Base-by-base conservation (phyloP, 805 yeast species). In the Candida argentea region DNA sequence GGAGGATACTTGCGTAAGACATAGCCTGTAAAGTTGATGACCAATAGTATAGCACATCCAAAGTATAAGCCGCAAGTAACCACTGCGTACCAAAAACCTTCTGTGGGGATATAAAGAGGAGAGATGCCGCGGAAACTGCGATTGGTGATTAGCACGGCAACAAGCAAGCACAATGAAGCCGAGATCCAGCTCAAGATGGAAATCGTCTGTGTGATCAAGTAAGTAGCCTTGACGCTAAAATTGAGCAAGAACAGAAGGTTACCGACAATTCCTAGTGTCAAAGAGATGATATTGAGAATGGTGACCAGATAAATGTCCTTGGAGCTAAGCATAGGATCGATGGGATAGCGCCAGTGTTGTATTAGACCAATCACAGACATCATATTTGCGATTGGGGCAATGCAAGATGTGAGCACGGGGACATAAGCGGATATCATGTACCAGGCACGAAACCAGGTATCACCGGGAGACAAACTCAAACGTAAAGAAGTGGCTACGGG, bases 21-120 rank as follows among this genome's bases (percentile, higher is more conserved):
- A 43, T 70, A 78, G 2, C 95, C 94, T 5, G 65, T 29, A 34
- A 70, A 73, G 52, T 84, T 85, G 20, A 73, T 35, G 1, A 63
- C 31, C 25, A 83, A 57, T 10, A 75, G 47, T 2, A 61, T 12
- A 3, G 76, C 62, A 38, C 87, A 78, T 5, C 56, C 25, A 34
- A 71, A 66, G 48, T 86, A 84, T 15, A 82, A 52, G 2, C 64
- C 55, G 4, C 73, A 64, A 0, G 94, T 81, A 34, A 78, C 53
- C 1, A 71, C 70, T 0, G 85, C 94, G 49, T 66, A 78, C 86
- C 87, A 85, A 46, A 70, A 85, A 2, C 93, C 94, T 37, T 72
- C 77, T 0, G 83, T 57, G 9, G 60, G 52, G 4, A 22, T 14
- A 32, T 35, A 39, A 5, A 17, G 26, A 7, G 43, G 27, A 32